Percentiles rank a stretch among this genome's conserved stretches.
phyloP scores from a whole-genome alignment of 2,329 filamentous ascomycete species.

The Aspergillus niger region DNA sequence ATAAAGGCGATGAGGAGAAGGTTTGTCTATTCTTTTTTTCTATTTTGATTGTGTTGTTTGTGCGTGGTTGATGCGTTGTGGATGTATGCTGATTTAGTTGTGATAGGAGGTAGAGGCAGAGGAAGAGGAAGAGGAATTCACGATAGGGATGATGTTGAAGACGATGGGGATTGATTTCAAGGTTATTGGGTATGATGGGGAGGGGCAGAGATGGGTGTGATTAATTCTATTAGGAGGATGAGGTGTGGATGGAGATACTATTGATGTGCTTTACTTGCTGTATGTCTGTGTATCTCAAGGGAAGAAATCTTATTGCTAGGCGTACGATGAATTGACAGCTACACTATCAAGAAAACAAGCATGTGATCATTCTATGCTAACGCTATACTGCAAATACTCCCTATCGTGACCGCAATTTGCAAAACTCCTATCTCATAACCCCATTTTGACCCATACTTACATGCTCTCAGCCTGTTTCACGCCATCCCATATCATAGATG shows the following conservation, averaged over 20 bases:
- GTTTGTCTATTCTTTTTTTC: conserved; percentile 40
- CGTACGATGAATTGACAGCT: no score
- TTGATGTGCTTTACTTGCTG: background rate
- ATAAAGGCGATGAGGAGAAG: conserved; percentile 33
- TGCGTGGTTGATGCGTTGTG: no score
- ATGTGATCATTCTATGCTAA: background rate
- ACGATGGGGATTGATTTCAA: conserved; percentile 64
- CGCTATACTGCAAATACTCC: background rate
- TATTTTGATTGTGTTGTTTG: background rate
- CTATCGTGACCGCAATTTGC: background rate
- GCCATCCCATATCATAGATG: background rate
- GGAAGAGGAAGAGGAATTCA: conserved; percentile 57
- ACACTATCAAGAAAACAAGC: background rate
- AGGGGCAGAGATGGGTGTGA: conserved; percentile 56
- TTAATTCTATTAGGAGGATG: background rate
- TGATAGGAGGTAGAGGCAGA: no score
- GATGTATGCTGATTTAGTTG: background rate
- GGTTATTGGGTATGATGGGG: conserved; percentile 64
- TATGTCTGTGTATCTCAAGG: background rate
- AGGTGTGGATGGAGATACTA: background rate
- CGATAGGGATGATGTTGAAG: conserved; percentile 69
- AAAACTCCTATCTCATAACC: background rate
- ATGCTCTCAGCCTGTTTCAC: background rate
- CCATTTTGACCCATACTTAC: background rate
- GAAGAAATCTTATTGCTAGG: no score